These are phyloP conservation scores for Mortierella sp. DNA, from an alignment of 371 early-diverging fungal genomes.

Conservation along the genomic window DNA sequence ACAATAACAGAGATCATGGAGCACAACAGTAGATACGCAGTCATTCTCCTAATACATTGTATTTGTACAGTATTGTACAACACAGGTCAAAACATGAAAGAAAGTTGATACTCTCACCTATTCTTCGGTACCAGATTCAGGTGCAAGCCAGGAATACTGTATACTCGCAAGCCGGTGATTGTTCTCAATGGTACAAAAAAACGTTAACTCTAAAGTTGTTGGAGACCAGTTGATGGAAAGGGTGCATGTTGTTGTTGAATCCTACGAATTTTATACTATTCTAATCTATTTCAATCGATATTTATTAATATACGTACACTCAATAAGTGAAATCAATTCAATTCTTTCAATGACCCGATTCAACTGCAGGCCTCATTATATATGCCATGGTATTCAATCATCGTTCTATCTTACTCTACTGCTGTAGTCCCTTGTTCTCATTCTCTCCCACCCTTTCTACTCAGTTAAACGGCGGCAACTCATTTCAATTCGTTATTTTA, in stretches of 20 bases:
- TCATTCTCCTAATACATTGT: neutral
- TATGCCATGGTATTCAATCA: neutral
- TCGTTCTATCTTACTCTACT: neutral
- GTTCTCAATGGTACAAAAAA: neutral
- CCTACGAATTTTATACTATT: neutral
- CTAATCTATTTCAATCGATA: neutral
- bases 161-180: neutral
- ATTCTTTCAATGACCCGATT: conserved; percentile 1
- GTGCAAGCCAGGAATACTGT: neutral
- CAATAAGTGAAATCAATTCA: neutral
- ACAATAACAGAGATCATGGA: neutral
- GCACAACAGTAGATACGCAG: neutral
- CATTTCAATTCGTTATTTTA: neutral
- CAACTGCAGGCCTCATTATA: neutral
- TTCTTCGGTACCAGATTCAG: neutral
- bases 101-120: neutral
- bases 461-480: neutral
- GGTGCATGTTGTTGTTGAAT: neutral
- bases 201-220: conserved; percentile 6
- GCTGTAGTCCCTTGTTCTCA: conserved; percentile 1
- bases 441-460: neutral
- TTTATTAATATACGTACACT: conserved; percentile 2
- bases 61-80: neutral
- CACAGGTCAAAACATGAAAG: neutral
- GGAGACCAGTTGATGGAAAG: neutral